phyloP scores from a whole-genome alignment of 441 rosid species.

The Populus trichocarpa region DNA sequence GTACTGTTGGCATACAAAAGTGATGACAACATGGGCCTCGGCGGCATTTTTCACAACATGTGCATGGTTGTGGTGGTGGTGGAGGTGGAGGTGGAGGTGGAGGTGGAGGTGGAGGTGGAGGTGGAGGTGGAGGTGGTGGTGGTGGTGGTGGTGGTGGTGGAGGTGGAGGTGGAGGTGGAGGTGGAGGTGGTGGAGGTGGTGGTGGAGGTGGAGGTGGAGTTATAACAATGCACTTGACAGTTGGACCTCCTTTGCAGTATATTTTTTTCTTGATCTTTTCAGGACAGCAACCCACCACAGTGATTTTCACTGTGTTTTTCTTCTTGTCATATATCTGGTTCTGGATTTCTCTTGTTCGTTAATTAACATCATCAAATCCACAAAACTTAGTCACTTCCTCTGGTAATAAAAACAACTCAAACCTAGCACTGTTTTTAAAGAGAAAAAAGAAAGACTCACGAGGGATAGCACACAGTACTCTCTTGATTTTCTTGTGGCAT shows the following conservation, averaged over 20 bases:
- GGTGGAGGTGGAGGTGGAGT: too few relatives aligned
- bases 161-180: too few relatives aligned
- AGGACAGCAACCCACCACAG: conserved; percentile 65
- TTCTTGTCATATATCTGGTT: conserved; percentile 57
- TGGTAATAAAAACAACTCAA: background rate
- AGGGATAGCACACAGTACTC: conserved; percentile 56
- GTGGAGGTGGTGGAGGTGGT: too few relatives aligned
- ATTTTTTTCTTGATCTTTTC: conserved; percentile 62
- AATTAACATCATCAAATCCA: conserved; percentile 14
- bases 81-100: too few relatives aligned
- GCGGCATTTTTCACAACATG: conserved; percentile 29
- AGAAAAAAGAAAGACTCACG: conserved; percentile 39
- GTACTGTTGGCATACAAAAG: conserved; percentile 29
- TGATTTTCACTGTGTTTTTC: conserved; percentile 55
- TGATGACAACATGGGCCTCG: conserved; percentile 19
- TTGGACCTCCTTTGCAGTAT: conserved; percentile 47
- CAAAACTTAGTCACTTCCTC: conserved; percentile 33
- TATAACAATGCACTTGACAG: conserved; percentile 40
- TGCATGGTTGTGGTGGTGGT: too few relatives aligned
- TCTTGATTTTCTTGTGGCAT: conserved; percentile 74
- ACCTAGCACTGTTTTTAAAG: too few relatives aligned
- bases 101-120: too few relatives aligned
- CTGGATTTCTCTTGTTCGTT: conserved; percentile 61
- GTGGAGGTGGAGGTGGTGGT: too few relatives aligned
- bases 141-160: too few relatives aligned